Conservation (phyloP, 352 stramenopile genomes). For the Pythium aquatile region DNA sequence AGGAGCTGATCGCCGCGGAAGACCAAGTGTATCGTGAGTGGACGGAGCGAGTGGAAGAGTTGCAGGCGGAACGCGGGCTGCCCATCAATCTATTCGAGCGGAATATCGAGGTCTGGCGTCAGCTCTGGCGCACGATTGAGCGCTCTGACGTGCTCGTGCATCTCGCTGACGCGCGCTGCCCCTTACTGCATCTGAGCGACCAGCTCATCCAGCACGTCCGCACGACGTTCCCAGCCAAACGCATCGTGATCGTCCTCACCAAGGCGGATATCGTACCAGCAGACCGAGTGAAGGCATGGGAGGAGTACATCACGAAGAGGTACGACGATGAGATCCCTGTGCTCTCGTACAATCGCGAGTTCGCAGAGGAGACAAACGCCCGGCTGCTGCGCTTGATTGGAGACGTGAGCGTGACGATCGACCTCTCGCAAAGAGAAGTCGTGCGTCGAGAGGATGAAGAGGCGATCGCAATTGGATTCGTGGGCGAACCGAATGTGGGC, state of each 20-base stretch:
- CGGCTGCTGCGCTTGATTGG: constrained; percentile 45
- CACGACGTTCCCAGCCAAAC: constrained; percentile 68
- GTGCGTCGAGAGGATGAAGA: constrained; percentile 87
- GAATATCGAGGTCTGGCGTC: constrained; percentile 81
- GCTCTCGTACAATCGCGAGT: constrained; percentile 65
- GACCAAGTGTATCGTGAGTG: constrained; percentile 54
- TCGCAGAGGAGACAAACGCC: constrained; percentile 50
- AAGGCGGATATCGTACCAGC: constrained; percentile 97
- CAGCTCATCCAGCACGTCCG: constrained; percentile 54
- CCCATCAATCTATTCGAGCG: constrained; percentile 73
- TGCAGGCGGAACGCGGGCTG: constrained; percentile 20
- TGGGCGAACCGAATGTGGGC: constrained; percentile 97
- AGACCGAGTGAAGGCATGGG: constrained; percentile 89
- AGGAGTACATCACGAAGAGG: constrained; percentile 82
- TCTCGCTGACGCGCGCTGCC: constrained; percentile 68
- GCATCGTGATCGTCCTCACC: constrained; percentile 98
- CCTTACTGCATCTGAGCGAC: constrained; percentile 70
- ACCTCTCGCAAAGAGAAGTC: constrained; percentile 78
- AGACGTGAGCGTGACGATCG: constrained; percentile 29
- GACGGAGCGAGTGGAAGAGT: constrained; percentile 37
- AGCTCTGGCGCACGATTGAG: constrained; percentile 83
- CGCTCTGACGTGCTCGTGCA: constrained; percentile 76
- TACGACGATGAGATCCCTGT: constrained; percentile 89
- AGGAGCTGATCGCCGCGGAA: constrained; percentile 60
- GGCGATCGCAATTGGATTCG: constrained; percentile 92